Evolutionary conservation across 2,329 filamentous ascomycete genomes (phyloP).

Genomic region (Fusarium sp.): DNA sequence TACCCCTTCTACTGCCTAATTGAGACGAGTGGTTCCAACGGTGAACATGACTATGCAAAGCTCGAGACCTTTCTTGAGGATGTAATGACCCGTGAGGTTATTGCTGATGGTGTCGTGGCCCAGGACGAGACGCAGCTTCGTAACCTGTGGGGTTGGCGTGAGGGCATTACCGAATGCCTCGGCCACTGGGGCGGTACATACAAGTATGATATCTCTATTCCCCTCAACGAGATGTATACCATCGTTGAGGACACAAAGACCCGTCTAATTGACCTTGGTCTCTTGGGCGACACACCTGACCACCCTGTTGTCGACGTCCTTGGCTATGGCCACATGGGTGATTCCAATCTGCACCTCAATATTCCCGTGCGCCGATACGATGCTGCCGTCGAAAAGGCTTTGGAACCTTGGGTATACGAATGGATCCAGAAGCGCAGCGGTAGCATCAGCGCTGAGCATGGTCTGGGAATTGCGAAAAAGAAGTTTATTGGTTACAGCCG

Average conservation of each 20-base stretch:
- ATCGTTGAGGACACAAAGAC: constrained; percentile 88
- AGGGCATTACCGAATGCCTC: constrained; percentile 90
- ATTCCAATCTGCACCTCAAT: constrained; percentile 95
- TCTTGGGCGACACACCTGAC: constrained; percentile 81
- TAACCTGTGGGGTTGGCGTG: constrained; percentile 90
- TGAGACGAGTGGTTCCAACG: constrained; percentile 95
- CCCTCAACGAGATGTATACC: constrained; percentile 85
- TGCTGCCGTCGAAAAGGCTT: constrained; percentile 83
- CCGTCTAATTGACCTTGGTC: constrained; percentile 77
- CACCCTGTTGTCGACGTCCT: constrained; percentile 90
- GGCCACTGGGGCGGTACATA: constrained; percentile 95
- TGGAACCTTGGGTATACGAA: constrained; percentile 98
- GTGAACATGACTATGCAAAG: constrained; percentile 94
- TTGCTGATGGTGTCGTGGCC: constrained; percentile 89
- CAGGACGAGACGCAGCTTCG: constrained; percentile 92
- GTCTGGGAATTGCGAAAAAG: constrained; percentile 94
- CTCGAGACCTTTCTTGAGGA: constrained; percentile 90
- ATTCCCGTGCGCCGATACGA: constrained; percentile 86
- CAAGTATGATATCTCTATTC: constrained; percentile 98
- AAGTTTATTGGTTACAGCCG: constrained; percentile 94
- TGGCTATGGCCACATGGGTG: constrained; percentile 98
- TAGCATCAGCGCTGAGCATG: constrained; percentile 97
- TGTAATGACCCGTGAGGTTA: constrained; percentile 89
- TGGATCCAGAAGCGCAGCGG: constrained; percentile 91
- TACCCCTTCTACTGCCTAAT: constrained; percentile 97